phyloP scores from a whole-genome alignment of 169 alveolate species.

The Plasmodium falciparum region DNA sequence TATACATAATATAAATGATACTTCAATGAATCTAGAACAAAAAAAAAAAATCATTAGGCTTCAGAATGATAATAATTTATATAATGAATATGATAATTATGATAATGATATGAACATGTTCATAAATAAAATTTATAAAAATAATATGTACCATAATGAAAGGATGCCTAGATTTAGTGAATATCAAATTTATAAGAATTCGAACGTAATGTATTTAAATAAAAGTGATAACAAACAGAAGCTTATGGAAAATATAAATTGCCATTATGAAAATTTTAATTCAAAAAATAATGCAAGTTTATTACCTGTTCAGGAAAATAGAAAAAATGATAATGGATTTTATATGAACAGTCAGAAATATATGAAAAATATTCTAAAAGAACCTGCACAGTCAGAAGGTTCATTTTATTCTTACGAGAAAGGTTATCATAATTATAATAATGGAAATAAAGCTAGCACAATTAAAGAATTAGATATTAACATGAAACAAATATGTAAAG shows the following conservation, averaged over 20 bases:
- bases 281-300: conserved; percentile 19
- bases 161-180: background rate
- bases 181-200: conserved; percentile 7
- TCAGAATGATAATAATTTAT: conserved; percentile 13
- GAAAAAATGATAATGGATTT: conserved; percentile 12
- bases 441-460: conserved; percentile 12
- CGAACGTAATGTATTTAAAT: conserved; percentile 3
- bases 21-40: background rate
- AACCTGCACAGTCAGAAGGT: conserved; percentile 10
- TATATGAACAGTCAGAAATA: conserved; percentile 58
- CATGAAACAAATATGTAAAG: background rate
- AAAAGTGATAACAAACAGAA: conserved; percentile 2
- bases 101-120: conserved; percentile 22
- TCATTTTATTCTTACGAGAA: conserved; percentile 21
- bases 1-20: conserved; percentile 3
- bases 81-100: conserved; percentile 18
- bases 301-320: conserved; percentile 1
- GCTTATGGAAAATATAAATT: conserved; percentile 6
- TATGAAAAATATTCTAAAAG: conserved; percentile 12
- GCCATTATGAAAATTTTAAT: conserved; percentile 17
- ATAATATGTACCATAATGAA: conserved; percentile 7
- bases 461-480: conserved; percentile 7
- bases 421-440: conserved; percentile 15
- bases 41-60: background rate
- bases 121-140: conserved; percentile 11